Evolutionary conservation across 139 green algal genomes (phyloP).

Genomic region (Pseudopediastrum boryanum): DNA sequence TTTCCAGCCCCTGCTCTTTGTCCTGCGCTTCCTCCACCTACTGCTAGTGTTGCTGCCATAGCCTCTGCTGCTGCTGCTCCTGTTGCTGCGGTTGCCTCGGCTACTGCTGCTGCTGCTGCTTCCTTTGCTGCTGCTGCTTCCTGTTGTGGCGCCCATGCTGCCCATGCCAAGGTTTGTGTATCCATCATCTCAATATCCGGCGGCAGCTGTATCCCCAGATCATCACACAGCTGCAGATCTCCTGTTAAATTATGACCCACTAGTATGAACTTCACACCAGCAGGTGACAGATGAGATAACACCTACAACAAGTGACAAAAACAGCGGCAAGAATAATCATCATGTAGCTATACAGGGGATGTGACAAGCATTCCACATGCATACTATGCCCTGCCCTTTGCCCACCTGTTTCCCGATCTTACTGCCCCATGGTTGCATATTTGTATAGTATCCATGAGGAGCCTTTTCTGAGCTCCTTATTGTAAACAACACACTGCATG

Average conservation of each 20-base stretch:
- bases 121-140: neutral
- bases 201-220: constrained; percentile 3
- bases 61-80: no score
- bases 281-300: neutral
- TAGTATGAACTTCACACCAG: constrained; percentile 18
- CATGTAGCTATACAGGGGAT: neutral
- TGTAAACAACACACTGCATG: no score
- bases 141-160: neutral
- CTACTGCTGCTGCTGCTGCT: constrained; percentile 12
- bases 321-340: neutral
- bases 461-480: no score
- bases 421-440: neutral
- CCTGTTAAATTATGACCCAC: constrained; percentile 20
- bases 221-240: constrained; percentile 1
- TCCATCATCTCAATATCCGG: neutral
- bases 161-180: neutral
- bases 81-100: neutral
- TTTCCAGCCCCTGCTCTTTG: no score
- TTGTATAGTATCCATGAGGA: neutral
- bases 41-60: no score
- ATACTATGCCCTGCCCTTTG: no score
- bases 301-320: neutral
- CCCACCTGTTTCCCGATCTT: no score
- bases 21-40: neutral
- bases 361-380: no score